Evolutionary conservation across 768 basidiomycete species (phyloP), one percentile per base, ranked within the genome.

Genomic region (Kwoniella mangroviensis): DNA sequence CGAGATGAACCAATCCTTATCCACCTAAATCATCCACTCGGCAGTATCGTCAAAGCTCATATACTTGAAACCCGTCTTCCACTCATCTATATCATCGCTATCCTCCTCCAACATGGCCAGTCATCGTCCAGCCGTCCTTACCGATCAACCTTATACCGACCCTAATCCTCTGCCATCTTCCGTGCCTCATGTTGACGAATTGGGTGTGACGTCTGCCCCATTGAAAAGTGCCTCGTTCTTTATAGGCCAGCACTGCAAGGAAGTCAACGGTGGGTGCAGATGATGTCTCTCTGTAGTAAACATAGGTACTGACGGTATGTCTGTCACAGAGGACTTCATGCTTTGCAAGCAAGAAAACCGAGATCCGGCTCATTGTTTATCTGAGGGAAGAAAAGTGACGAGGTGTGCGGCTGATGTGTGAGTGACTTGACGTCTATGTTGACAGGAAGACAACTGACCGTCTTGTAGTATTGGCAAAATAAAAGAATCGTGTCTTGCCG

Each of bases 221-320:
- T 86, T 98, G 79, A 98, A 98, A 86, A 92, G 91, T 75, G 94
- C 96, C 1, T 91, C 93, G 9, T 98, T 98, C 88, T 98, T 98
- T 85, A 89, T 99, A 82, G 97, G 94, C 34, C 90, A 92, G 45
- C 88, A 93, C 82, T 99, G 96, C 88, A 93, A 93, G 84, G 92
- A 94, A 67, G 96, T 89, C 85, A 98, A 96, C 85, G 96, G 96
- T 98, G 70, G 63, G 91, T 77, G 2, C 17, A 13, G 21, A n/a
- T n/a, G n/a, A n/a, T n/a, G n/a, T n/a, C n/a, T n/a, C n/a, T n/a
- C n/a, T n/a, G n/a, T n/a, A n/a, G n/a, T n/a, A n/a, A n/a, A n/a
- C n/a, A n/a, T n/a, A n/a, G n/a, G n/a, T n/a, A n/a, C n/a, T n/a
- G n/a, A n/a, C n/a, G n/a, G n/a, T n/a, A n/a, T n/a, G n/a, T n/a